phyloP scores from a whole-genome alignment of 2,329 filamentous ascomycete species.

The Pseudopyrenochaeta lycopersici region DNA sequence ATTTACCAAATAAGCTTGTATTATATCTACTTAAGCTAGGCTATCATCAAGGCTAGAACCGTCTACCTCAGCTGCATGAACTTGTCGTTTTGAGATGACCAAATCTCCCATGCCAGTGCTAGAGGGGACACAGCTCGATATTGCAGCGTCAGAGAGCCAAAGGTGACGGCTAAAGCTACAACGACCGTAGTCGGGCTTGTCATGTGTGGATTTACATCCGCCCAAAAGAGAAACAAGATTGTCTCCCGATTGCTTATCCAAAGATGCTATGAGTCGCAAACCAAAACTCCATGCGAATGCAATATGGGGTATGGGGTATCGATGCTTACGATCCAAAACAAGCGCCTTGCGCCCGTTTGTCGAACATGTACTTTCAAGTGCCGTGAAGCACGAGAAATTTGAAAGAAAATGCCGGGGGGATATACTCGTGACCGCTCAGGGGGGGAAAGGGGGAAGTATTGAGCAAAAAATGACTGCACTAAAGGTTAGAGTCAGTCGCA shows the following conservation, averaged over 20 bases:
- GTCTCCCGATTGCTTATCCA: not conserved
- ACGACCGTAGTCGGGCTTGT: not conserved
- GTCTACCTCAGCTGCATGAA: slow-evolving; percentile 3
- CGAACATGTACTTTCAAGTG: slow-evolving; percentile 10
- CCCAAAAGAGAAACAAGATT: not conserved
- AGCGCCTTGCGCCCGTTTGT: slow-evolving; percentile 19
- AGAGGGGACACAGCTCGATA: not conserved
- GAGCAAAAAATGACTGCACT: slow-evolving; percentile 9
- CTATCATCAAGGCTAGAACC: slow-evolving; percentile 1
- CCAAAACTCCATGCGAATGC: slow-evolving; percentile 27
- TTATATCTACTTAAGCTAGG: slow-evolving; percentile 3
- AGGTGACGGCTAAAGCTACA: not conserved
- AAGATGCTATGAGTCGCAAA: not conserved
- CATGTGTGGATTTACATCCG: not conserved
- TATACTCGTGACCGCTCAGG: not conserved
- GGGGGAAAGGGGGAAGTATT: not conserved
- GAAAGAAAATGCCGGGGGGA: slow-evolving; percentile 5
- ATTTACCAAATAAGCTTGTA: not conserved
- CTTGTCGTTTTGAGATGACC: not conserved
- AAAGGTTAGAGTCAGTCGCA: slow-evolving; percentile 15
- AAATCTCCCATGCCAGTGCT: slow-evolving; percentile 1
- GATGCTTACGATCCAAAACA: slow-evolving; percentile 32
- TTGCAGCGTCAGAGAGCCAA: not conserved
- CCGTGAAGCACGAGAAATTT: slow-evolving; percentile 1
- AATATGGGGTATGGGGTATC: slow-evolving; percentile 29